Evolutionary conservation across 306 rosid species (phyloP), one percentile per base, ranked within the genome.

Genomic region (Fagus sylvatica): DNA sequence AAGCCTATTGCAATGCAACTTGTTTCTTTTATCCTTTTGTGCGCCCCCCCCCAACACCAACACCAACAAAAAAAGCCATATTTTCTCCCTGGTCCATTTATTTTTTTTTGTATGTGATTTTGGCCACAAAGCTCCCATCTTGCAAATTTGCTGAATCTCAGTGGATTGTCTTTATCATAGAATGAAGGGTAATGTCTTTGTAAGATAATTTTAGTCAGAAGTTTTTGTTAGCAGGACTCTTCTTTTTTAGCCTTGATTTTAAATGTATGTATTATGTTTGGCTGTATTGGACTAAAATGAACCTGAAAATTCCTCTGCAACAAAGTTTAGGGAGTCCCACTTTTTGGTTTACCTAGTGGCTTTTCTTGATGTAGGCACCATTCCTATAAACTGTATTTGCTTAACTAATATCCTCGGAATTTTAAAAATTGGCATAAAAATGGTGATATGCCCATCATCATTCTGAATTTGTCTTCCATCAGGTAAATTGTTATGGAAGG

Each of bases 401-500:
- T n/a, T 60, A 32, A 60, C 39, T 32, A 32, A 22, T 9, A 60
- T 60, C 37, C 40, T 12, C 67, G 11, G 67, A 60, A 12, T 11
- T 60, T 32, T 60, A 32, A 10, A 40, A 11, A 30, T 60, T 11
- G 40, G 40, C 9, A 3, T 60, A 33, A 40, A 60, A 32, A 60
- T 60, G 30, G 17, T 60, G 10, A 30, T 32, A 11, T 32, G 16
- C 16, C 17, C 3, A 60, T 30, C 12, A 30, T 60, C 8, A 33
- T 32, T 60, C 67, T 33, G 11, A 19, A 22, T 56, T 56, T 22
- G 28, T 22, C 28, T 22, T 22, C 28, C 28, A 11, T 74, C 5
- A 17, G 53, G 42, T 73, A 59, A 36, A 60, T 76, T 61, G 56
- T 73, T 72, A 55, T 66, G 30, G 51, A 70, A 71, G 75, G 67